These are phyloP conservation scores for Penicillium sp. DNA, from an alignment of 2,329 filamentous ascomycete genomes.

Conservation along the genomic window DNA sequence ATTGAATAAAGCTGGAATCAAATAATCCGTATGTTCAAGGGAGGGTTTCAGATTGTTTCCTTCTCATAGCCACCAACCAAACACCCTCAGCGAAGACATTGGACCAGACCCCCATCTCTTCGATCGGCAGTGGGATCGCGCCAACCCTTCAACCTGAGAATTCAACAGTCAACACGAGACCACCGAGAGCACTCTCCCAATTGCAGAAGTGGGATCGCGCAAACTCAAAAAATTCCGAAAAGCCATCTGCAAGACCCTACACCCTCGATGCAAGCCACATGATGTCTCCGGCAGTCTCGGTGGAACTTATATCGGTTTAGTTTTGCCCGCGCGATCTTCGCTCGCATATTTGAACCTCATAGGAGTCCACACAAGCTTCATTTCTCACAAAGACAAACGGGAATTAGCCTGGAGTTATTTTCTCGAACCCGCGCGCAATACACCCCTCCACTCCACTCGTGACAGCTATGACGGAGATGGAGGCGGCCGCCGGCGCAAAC, in stretches of 20 bases:
- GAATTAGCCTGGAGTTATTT: background rate
- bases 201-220: background rate
- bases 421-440: background rate
- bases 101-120: background rate
- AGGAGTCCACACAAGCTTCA: background rate
- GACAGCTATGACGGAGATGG: constrained; percentile 27
- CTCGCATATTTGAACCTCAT: constrained; percentile 13
- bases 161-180: constrained; percentile 1
- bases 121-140: constrained; percentile 7
- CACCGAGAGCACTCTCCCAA: background rate
- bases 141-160: background rate
- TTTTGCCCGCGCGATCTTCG: constrained; percentile 17
- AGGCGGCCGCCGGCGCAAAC: constrained; percentile 18
- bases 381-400: background rate
- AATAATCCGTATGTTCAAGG: background rate
- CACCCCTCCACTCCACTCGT: background rate
- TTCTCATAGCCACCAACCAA: background rate
- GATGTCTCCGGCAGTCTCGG: constrained; percentile 17
- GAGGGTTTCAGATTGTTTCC: background rate
- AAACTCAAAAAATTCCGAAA: background rate
- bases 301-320: constrained; percentile 19
- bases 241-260: background rate
- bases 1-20: background rate
- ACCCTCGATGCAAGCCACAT: constrained; percentile 14
- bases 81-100: background rate